These are phyloP conservation scores for Aureobasidium sp. DNA, from an alignment of 2,329 filamentous ascomycete genomes.

Conservation along the genomic window DNA sequence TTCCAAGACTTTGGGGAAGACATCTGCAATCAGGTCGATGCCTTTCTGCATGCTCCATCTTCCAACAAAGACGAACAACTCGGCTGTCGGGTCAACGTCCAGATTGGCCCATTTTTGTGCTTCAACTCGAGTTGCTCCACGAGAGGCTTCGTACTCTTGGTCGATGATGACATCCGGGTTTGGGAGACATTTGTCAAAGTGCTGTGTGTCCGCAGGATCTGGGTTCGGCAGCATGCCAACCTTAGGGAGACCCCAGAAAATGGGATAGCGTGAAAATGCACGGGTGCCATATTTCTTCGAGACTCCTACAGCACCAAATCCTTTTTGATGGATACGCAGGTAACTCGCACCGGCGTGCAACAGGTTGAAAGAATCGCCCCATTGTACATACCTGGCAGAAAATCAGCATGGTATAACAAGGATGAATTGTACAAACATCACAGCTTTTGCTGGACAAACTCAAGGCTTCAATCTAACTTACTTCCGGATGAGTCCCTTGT, in stretches of 20 bases:
- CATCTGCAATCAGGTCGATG: conserved; percentile 60
- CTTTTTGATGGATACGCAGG: conserved; percentile 59
- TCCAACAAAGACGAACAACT: conserved; percentile 62
- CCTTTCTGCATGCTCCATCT: conserved; percentile 65
- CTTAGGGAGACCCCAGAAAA: conserved; percentile 60
- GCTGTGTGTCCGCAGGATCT: conserved; percentile 56
- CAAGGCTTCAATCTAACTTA: conserved; percentile 39
- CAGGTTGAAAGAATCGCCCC: conserved; percentile 62
- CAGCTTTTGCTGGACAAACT: too few species aligned
- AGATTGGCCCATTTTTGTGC: conserved; percentile 63
- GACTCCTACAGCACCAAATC: conserved; percentile 61
- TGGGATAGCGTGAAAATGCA: conserved; percentile 60
- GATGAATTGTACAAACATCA: too few species aligned
- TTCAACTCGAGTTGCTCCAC: conserved; percentile 50
- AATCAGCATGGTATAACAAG: too few species aligned
- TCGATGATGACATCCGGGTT: conserved; percentile 48
- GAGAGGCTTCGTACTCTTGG: conserved; percentile 45
- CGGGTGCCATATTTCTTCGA: conserved; percentile 62
- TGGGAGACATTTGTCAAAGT: conserved; percentile 50
- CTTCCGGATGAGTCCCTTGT: conserved; percentile 47
- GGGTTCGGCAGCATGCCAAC: conserved; percentile 59
- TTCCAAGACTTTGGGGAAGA: conserved; percentile 57
- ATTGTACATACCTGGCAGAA: conserved; percentile 36
- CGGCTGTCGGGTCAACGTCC: conserved; percentile 53
- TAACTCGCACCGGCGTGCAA: conserved; percentile 60